Conservation (phyloP, 2,329 filamentous ascomycete species). For the Cladophialophora yegresii region DNA sequence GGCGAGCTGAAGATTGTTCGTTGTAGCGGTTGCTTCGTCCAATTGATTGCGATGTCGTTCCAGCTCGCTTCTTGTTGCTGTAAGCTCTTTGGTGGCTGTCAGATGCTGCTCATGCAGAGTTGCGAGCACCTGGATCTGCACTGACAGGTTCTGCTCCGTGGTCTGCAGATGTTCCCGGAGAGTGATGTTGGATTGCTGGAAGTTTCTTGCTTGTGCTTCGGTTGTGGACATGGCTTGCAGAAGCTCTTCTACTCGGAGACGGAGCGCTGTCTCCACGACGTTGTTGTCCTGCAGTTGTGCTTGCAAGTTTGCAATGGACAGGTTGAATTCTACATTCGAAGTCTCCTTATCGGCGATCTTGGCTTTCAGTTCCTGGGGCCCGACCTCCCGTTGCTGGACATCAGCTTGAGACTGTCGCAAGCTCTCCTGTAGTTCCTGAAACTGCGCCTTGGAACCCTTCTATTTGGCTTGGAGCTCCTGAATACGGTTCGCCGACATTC, state of each 20-base stretch:
- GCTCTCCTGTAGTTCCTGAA: background rate
- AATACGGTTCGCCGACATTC: background rate
- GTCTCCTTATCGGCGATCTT: background rate
- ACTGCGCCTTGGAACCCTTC: background rate
- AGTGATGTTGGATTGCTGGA: background rate
- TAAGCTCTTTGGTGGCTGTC: background rate
- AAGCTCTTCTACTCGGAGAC: background rate
- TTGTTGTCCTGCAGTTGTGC: background rate
- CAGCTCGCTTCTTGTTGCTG: background rate
- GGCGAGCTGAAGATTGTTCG: background rate
- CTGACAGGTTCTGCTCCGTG: constrained; percentile 1
- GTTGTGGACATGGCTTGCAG: background rate
- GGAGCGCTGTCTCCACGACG: background rate
- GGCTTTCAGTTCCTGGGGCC: background rate
- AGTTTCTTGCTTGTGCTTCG: background rate
- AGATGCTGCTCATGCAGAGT: background rate
- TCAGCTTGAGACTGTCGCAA: background rate
- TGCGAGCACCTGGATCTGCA: background rate
- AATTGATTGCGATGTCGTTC: background rate
- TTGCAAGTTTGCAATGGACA: background rate
- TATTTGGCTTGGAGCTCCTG: background rate
- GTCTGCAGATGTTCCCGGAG: background rate
- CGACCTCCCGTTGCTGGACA: background rate
- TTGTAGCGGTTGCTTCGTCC: background rate
- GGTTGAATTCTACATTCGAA: background rate